A percentile compares a stretch with the other conserved stretches of the same genome.
phyloP scores from a whole-genome alignment of 2,329 filamentous ascomycete genomes.

The Aspergillus luchuensis region DNA sequence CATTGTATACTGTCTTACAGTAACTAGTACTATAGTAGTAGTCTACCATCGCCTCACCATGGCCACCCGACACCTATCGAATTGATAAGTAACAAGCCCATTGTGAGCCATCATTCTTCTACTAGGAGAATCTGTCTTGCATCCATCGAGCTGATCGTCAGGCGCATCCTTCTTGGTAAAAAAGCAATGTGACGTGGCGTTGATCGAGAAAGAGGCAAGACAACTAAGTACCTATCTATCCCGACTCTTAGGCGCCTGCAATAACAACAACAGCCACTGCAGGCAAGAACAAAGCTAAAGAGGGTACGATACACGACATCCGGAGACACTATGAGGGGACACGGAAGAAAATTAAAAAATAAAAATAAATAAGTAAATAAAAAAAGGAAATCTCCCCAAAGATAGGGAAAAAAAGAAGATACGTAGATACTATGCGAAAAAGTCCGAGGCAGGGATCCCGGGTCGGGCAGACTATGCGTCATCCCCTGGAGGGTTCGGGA shows the following conservation, averaged over 20 bases:
- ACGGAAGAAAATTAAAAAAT: no score
- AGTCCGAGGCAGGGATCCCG: not conserved
- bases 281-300: not conserved
- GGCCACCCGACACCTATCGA: not conserved
- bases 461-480: slow-evolving; percentile 5
- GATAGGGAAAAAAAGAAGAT: not conserved
- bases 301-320: not conserved
- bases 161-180: not conserved
- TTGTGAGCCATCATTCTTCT: slow-evolving; percentile 4
- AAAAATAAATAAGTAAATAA: no score
- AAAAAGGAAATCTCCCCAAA: not conserved
- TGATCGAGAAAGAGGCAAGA: not conserved
- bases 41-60: not conserved
- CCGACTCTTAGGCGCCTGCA: not conserved
- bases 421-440: not conserved
- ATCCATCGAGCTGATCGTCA: slow-evolving; percentile 3
- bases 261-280: not conserved
- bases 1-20: no score
- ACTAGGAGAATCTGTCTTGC: not conserved
- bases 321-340: not conserved
- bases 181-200: slow-evolving; percentile 9
- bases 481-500: not conserved
- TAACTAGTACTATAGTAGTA: no score
- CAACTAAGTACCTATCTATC: not conserved
- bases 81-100: slow-evolving; percentile 2